These are phyloP conservation scores for Pythium insidiosum DNA, from an alignment of 352 stramenopile species.

Conservation along the genomic window DNA sequence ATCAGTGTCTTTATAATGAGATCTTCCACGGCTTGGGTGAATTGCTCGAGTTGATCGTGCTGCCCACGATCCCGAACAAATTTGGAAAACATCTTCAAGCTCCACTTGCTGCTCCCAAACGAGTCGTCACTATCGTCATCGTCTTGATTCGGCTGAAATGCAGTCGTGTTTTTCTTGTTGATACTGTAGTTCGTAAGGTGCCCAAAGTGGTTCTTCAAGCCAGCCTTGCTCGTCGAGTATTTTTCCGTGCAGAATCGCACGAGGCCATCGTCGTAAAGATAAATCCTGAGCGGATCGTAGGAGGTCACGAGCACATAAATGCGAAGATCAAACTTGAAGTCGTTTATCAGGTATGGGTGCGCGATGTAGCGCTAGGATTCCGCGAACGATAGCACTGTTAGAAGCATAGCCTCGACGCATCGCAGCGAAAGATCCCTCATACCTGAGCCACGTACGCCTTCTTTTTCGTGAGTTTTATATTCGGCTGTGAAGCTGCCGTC, in stretches of 20 bases:
- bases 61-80: constrained; percentile 33
- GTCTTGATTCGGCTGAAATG: constrained; percentile 69
- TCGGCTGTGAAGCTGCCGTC: constrained; percentile 22
- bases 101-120: constrained; percentile 80
- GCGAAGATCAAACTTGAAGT: constrained; percentile 88
- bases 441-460: constrained; percentile 63
- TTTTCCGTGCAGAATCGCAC: constrained; percentile 84
- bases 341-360: constrained; percentile 81
- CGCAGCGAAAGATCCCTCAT: background rate
- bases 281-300: constrained; percentile 78
- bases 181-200: constrained; percentile 92
- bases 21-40: constrained; percentile 49
- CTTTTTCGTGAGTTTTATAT: constrained; percentile 57
- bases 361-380: constrained; percentile 79
- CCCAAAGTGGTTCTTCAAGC: constrained; percentile 73
- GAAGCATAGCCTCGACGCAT: background rate
- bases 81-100: constrained; percentile 44
- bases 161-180: constrained; percentile 83
- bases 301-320: constrained; percentile 88
- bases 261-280: constrained; percentile 82
- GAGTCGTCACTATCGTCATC: constrained; percentile 27
- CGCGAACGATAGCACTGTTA: too few relatives aligned
- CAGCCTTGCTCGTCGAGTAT: constrained; percentile 53
- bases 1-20: constrained; percentile 89
- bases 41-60: constrained; percentile 20